Base-by-base conservation (phyloP, 139 green algal species). In the Micromonas pusilla region DNA sequence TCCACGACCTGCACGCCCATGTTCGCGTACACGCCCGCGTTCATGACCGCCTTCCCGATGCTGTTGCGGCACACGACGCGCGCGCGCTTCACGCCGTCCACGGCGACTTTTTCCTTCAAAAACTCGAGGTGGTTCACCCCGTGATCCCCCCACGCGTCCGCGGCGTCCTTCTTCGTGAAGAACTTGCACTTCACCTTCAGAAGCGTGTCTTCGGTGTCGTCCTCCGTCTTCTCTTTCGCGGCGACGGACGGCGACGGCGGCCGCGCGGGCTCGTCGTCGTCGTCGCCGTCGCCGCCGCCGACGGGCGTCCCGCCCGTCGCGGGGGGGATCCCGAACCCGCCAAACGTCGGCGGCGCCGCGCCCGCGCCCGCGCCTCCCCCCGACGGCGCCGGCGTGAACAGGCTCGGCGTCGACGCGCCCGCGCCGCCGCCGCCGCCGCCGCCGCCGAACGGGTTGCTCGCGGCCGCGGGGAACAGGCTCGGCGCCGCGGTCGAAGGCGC, bases 41-140 rank as follows among this genome's bases (percentile, higher is more conserved):
- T 75, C 1, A 75, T 19, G 16, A 75, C 68, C 19, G 68, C 68
- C 38, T 75, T 75, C 62, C 68, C 68, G 32, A 75, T 75, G 36
- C 19, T 3, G 25, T 60, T 75, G n/a, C 68, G 68, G 34, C 52
- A 62, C 5, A 75, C n/a, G n/a, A 75, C 20, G 36, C 68, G 68
- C 3, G 34, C 52, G 1, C 21, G 26, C 1, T 62, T 62, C 25
- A 19, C 13, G 0, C 68, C 68, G 21, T 75, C 68, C n/a, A 25
- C 13, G 3, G 65, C 26, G 4, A 39, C n/a, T 3, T 75, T 75
- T 34, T 75, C 68, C 19, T 36, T 5, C 20, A 38, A 38, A 60
- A 75, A 62, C 30, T 75, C 37, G 25, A 75, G 62, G 2, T 39
- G 52, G 33, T 75, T 75, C 68, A 75, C 68, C 37, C 68, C 68